These are phyloP conservation scores for Sonneratia alba DNA, from an alignment of 345 rosid genomes.

Conservation along the genomic window DNA sequence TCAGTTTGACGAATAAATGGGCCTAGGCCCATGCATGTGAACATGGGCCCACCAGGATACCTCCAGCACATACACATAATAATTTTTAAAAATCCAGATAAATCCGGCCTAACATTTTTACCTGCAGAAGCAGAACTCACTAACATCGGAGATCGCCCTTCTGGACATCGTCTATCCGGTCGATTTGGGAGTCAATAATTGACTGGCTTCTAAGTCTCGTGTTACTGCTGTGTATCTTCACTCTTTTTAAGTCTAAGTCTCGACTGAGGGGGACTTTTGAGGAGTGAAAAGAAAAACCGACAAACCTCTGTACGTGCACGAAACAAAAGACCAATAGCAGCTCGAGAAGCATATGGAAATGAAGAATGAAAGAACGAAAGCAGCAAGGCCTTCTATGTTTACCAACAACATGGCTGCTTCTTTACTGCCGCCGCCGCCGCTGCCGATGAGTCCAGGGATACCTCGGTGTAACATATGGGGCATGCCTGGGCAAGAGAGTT, in stretches of 20 bases:
- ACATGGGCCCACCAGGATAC: no score
- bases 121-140: no score
- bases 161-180: no score
- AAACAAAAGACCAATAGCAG: neutral
- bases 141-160: no score
- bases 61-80: no score
- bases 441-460: constrained; percentile 37
- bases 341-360: constrained; percentile 9
- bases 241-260: neutral
- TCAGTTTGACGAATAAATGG: no score
- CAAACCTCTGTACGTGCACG: neutral
- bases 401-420: constrained; percentile 7
- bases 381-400: constrained; percentile 15
- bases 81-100: no score
- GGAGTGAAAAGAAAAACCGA: neutral
- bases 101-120: no score
- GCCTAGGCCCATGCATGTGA: no score
- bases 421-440: constrained; percentile 35
- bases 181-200: no score
- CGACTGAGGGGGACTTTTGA: neutral
- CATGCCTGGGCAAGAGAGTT: constrained; percentile 52
- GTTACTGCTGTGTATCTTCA: constrained; percentile 1
- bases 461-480: constrained; percentile 92
- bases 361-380: constrained; percentile 2
- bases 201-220: neutral